phyloP scores from a whole-genome alignment of 352 stramenopile genomes.

The Pythium guiyangense region DNA sequence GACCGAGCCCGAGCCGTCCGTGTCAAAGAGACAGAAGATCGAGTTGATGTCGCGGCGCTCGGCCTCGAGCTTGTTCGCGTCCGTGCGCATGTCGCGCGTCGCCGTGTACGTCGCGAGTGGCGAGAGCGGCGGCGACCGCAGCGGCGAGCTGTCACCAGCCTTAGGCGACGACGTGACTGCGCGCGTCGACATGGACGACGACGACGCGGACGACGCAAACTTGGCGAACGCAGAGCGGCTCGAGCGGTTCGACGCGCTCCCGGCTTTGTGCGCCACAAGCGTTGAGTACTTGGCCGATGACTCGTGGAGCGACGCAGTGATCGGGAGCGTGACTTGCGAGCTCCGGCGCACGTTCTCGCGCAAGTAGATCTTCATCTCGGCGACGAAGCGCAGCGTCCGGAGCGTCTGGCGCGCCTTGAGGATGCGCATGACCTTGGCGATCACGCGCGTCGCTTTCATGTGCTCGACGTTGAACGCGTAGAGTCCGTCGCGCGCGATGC shows the following conservation, averaged over 20 bases:
- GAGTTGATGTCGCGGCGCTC: conserved; percentile 66
- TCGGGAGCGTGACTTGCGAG: conserved; percentile 19
- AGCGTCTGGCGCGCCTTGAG: conserved; percentile 64
- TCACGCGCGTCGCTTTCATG: conserved; percentile 61
- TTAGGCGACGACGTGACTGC: conserved; percentile 1
- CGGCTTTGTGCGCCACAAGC: conserved; percentile 12
- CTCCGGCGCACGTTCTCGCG: conserved; percentile 39
- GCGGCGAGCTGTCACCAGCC: neutral
- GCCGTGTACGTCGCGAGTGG: conserved; percentile 42
- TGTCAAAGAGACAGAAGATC: conserved; percentile 70
- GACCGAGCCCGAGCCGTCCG: conserved; percentile 52
- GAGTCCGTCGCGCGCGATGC: conserved; percentile 59
- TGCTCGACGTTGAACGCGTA: conserved; percentile 77
- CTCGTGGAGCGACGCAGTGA: conserved; percentile 31
- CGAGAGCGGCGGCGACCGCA: conserved; percentile 35
- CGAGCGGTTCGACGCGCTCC: conserved; percentile 6
- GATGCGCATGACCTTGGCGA: conserved; percentile 59
- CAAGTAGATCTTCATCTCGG: conserved; percentile 79
- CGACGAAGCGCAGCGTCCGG: conserved; percentile 67
- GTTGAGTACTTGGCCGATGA: conserved; percentile 26
- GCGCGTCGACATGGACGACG: conserved; percentile 2
- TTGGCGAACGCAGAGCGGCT: conserved; percentile 5
- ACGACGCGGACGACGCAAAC: conserved; percentile 4
- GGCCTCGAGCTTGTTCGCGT: conserved; percentile 54
- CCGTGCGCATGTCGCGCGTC: conserved; percentile 38